Evolutionary conservation across 164 flowering plant genomes (phyloP), one percentile per base, ranked within the genome.

Genomic region (Echeveria elegans): DNA sequence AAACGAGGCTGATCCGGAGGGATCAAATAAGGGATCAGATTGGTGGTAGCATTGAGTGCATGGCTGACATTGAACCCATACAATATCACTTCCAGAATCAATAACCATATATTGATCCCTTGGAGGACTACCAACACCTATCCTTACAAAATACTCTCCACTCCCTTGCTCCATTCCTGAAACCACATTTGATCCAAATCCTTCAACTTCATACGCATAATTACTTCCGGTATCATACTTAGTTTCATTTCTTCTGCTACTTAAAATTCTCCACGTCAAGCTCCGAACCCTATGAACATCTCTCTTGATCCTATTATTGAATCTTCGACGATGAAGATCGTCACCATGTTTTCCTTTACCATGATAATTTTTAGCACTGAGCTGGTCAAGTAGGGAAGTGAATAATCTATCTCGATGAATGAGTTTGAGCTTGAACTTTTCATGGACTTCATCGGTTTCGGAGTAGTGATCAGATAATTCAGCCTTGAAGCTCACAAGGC

Each of bases 101-200:
- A 92, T 79, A 2, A 88, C 96, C 87, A 92, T 76, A 82, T 83
- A 89, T 58, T 86, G 96, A 66, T 72, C 72, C 59, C 82, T 80
- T 0, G 96, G 79, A 0, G 96, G 98, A 67, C 92, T 88, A 0
- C 98, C 98, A 8, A 92, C 92, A n/a, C 96, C 98, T 0, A 92
- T 78, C 63, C 92, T 68, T 2, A 88, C 95, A 68, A 92, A 85
- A 63, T 88, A 92, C 68, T 92, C 98, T 6, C 98, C 95, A 63
- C 93, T 90, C 0, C 98, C 98, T 67, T 87, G 86, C 6, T 87
- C 82, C 96, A 86, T 83, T 2, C 98, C 98, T 6, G 98, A 92
- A n/a, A 90, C 82, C 63, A 92, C 90, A 6, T 86, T 92, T 19
- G 96, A 75, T 67, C 96, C 94, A 53, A 91, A 91, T 30, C 82